phyloP scores from a whole-genome alignment of 495 filamentous ascomycete genomes.

The Hyaloscypha hepaticicola region DNA sequence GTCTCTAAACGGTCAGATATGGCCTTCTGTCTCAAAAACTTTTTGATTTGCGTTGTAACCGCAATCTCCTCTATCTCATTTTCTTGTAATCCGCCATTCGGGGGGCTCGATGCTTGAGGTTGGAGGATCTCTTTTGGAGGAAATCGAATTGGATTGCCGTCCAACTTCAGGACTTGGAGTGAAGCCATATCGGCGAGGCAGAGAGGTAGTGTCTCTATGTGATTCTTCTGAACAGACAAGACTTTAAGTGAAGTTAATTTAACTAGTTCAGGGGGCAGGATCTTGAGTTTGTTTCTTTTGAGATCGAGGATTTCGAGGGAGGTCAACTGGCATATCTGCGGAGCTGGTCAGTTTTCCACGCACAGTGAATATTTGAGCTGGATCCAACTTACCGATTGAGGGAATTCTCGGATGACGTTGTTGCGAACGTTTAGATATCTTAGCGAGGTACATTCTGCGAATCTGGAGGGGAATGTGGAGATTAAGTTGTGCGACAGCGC shows the following conservation, averaged over 20 bases:
- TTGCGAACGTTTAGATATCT: slow-evolving; percentile 93
- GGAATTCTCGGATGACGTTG: slow-evolving; percentile 86
- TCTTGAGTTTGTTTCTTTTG: slow-evolving; percentile 76
- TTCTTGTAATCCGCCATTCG: slow-evolving; percentile 46
- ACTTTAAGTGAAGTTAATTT: slow-evolving; percentile 76
- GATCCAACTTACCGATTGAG: slow-evolving; percentile 43
- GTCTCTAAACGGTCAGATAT: slow-evolving; percentile 53
- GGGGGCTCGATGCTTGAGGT: slow-evolving; percentile 43
- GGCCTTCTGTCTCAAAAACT: slow-evolving; percentile 64
- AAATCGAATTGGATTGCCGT: slow-evolving; percentile 77
- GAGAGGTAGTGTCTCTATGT: slow-evolving; percentile 76
- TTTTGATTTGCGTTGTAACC: slow-evolving; percentile 72
- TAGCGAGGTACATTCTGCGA: slow-evolving; percentile 82
- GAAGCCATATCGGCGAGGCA: slow-evolving; percentile 86
- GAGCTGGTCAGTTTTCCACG: slow-evolving; percentile 35
- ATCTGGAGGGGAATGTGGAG: slow-evolving; percentile 71
- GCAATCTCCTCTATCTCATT: slow-evolving; percentile 59
- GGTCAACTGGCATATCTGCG: slow-evolving; percentile 68
- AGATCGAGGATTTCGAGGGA: slow-evolving; percentile 91
- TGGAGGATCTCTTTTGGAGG: slow-evolving; percentile 61
- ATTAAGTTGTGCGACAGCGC: slow-evolving; percentile 89
- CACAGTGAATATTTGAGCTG: background rate
- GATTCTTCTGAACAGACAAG: slow-evolving; percentile 78
- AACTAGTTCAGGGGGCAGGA: slow-evolving; percentile 75
- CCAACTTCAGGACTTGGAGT: slow-evolving; percentile 81